Conservation (phyloP, 345 rosid species). For the Turnera subulata region DNA sequence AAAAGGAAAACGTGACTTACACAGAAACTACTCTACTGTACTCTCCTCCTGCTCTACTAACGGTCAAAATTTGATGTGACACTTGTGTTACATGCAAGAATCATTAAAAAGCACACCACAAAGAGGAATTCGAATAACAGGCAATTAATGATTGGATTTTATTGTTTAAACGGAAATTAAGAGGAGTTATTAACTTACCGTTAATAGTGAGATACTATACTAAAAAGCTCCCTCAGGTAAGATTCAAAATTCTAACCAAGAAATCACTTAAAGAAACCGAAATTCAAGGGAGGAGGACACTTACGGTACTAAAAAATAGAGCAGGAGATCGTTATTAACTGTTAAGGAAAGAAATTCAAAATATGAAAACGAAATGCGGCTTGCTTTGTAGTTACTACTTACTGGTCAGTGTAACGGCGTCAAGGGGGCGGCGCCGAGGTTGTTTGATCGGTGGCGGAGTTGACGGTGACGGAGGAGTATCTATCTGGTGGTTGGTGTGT, state of each 20-base stretch:
- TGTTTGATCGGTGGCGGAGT: background rate
- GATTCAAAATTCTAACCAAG: constrained; percentile 19
- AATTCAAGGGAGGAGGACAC: too few relatives aligned
- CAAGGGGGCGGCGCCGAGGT: constrained; percentile 22
- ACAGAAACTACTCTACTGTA: background rate
- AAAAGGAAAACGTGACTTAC: constrained; percentile 5
- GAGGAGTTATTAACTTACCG: constrained; percentile 28
- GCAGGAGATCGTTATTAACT: too few relatives aligned
- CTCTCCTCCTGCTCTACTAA: constrained; percentile 15
- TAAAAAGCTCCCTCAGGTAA: background rate
- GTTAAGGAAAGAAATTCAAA: background rate
- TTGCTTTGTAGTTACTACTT: constrained; percentile 13
- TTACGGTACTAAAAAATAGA: too few relatives aligned
- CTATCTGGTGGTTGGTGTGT: too few relatives aligned
- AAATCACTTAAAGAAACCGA: constrained; percentile 24
- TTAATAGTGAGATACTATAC: constrained; percentile 22
- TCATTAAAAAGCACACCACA: constrained; percentile 10
- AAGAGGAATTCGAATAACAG: background rate
- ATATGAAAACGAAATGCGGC: constrained; percentile 7
- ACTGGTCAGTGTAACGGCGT: constrained; percentile 30
- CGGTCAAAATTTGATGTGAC: constrained; percentile 20
- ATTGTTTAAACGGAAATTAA: constrained; percentile 6
- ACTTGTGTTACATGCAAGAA: constrained; percentile 2
- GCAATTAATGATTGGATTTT: background rate
- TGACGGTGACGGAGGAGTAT: constrained; percentile 14